phyloP scores from a whole-genome alignment of 768 basidiomycete species.

The Tephrocybe sp. region DNA sequence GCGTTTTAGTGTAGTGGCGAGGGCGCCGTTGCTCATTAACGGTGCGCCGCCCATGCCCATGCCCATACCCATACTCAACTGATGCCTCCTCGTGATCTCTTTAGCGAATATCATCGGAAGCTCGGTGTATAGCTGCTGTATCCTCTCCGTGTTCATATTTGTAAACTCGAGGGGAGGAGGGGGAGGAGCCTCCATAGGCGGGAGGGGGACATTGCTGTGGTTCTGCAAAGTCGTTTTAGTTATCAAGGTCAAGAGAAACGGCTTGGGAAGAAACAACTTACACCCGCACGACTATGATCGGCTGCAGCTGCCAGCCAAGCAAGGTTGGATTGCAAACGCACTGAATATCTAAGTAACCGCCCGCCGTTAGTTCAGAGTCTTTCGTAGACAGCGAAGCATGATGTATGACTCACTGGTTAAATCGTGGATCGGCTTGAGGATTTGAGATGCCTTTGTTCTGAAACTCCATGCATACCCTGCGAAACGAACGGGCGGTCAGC shows the following conservation, averaged over 20 bases:
- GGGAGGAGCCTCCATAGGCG: constrained; percentile 46
- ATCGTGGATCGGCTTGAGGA: constrained; percentile 41
- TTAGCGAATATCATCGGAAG: constrained; percentile 62
- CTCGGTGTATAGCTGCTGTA: constrained; percentile 62
- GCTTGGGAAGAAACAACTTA: too few relatives aligned
- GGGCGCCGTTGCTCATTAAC: background rate
- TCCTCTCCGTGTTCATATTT: constrained; percentile 42
- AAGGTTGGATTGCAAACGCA: constrained; percentile 67
- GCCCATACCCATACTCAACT: constrained; percentile 17
- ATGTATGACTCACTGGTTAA: constrained; percentile 46
- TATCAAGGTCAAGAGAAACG: too few relatives aligned
- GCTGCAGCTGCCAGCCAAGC: constrained; percentile 69
- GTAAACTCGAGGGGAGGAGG: constrained; percentile 48
- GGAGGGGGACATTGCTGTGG: constrained; percentile 38
- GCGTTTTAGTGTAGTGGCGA: constrained; percentile 45
- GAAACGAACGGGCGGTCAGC: background rate
- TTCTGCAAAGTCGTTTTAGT: too few relatives aligned
- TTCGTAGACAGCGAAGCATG: background rate
- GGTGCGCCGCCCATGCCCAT: background rate
- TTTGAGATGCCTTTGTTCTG: constrained; percentile 46
- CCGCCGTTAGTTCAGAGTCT: background rate
- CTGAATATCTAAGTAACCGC: constrained; percentile 44
- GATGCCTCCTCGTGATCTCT: constrained; percentile 49
- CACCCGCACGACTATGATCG: constrained; percentile 49
- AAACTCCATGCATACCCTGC: constrained; percentile 60